Evolutionary conservation across 2,329 filamentous ascomycete species (phyloP).

Genomic region (Sporothrix variecibatus): DNA sequence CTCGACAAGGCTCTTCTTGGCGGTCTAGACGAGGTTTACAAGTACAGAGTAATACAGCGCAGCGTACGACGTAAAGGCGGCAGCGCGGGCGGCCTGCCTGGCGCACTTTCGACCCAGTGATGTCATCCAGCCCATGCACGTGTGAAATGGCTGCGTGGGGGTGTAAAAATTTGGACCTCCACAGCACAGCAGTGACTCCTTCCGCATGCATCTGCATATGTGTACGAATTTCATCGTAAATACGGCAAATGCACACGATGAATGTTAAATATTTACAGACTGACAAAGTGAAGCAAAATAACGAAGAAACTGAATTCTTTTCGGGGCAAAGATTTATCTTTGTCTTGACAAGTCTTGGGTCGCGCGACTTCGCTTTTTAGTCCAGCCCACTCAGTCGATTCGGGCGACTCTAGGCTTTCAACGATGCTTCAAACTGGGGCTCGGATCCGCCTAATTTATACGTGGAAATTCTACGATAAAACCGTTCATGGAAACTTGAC

Average conservation of each 20-base stretch:
- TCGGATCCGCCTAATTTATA: not conserved
- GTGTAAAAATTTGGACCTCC: not conserved
- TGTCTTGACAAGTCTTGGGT: not conserved
- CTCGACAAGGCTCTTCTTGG: not conserved
- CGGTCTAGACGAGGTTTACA: not conserved
- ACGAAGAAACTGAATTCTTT: not conserved
- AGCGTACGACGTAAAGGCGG: too few relatives aligned
- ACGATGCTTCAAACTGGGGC: not conserved
- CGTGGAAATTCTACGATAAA: not conserved
- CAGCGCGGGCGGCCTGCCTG: not conserved
- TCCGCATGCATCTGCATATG: not conserved
- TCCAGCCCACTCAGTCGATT: not conserved
- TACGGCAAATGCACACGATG: not conserved
- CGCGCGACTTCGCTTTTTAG: not conserved
- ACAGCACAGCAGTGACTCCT: not conserved
- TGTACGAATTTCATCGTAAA: not conserved
- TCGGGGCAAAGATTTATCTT: not conserved
- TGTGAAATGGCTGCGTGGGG: not conserved
- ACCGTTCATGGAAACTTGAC: too few relatives aligned
- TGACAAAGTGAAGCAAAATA: not conserved
- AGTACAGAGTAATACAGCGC: too few relatives aligned
- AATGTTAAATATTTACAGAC: not conserved
- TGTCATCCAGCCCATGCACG: not conserved
- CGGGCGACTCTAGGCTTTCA: not conserved
- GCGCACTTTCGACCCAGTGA: constrained; percentile 3